Base-by-base conservation (phyloP, 306 rosid genomes). In the Potentilla sterilis region DNA sequence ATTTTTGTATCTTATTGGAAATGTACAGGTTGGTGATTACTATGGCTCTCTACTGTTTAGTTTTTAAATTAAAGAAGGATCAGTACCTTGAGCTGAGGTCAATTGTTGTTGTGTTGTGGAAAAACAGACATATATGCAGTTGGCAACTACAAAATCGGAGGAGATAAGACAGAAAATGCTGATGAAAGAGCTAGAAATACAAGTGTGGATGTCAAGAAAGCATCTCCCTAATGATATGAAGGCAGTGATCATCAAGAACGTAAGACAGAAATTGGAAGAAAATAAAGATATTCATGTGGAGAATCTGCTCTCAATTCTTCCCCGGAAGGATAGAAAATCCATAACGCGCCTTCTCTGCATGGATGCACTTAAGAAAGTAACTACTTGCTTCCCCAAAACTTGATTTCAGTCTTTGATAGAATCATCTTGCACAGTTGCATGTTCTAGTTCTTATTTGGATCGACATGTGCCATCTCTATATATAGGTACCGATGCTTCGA, bases 1-100 rank as follows among this genome's bases (percentile, higher is more conserved):
- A 11, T 72, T 72, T 68, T 13, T 75, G 52, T 76, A 67, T 67
- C 58, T 76, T 9, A 67, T 76, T 42, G 80, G 80, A 67, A 76
- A 67, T 67, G 12, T 67, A 66, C 58, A 80, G 84, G 86, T 80
- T 49, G 47, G 79, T 55, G 7, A 8, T 21, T 7, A 1, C 28
- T 28, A 55, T 43, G 12, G 32, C 61, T n/a, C 59, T 52, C 32
- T n/a, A 21, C 5, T 21, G 61, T n/a, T 55, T n/a, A n/a, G 8
- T 9, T 55, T n/a, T 21, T 55, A 55, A 21, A 21, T 55, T 55
- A 3, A 9, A 54, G 10, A 55, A n/a, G 10, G 28, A 21, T 13
- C 2, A 5, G 15, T 55, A 32, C 8, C 12, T 61, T 58, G 64
- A 24, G 37, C 64, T 24, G 37, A 58, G 64, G 15, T 4, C 16